Evolutionary conservation across 2,329 filamentous ascomycete genomes (phyloP).

Genomic region (Claviceps arundinis): DNA sequence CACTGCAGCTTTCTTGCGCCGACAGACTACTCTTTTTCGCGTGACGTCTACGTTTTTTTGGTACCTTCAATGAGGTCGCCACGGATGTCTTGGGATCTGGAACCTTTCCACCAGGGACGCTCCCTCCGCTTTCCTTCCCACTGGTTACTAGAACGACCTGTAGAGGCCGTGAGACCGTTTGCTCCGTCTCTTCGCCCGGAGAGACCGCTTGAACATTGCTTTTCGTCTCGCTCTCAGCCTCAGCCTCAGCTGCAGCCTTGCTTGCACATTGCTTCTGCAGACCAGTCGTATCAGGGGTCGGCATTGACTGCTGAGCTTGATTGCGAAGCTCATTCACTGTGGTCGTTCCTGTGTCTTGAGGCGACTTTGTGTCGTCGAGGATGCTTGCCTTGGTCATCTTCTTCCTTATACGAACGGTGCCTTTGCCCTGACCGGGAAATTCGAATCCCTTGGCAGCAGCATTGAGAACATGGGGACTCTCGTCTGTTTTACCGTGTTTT

Average conservation of each 20-base stretch:
- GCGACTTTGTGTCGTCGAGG: background rate
- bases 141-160: too few relatives aligned
- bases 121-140: background rate
- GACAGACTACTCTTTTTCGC: background rate
- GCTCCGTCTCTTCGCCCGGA: background rate
- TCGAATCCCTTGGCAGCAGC: background rate
- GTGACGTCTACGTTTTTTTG: background rate
- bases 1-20: background rate
- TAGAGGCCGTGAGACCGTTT: background rate
- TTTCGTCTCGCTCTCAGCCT: background rate
- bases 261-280: background rate
- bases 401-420: background rate
- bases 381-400: background rate
- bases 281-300: background rate
- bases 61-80: background rate
- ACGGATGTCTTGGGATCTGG: background rate
- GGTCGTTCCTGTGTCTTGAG: background rate
- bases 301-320: background rate
- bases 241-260: background rate
- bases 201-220: background rate
- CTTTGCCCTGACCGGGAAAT: conserved; percentile 1
- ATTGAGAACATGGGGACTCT: background rate
- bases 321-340: background rate
- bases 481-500: background rate
- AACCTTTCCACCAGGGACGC: background rate